A percentile compares a stretch with the other conserved stretches of the same genome.
Evolutionary conservation across 2,329 filamentous ascomycete genomes (phyloP).

Genomic region (Botrytis porri): DNA sequence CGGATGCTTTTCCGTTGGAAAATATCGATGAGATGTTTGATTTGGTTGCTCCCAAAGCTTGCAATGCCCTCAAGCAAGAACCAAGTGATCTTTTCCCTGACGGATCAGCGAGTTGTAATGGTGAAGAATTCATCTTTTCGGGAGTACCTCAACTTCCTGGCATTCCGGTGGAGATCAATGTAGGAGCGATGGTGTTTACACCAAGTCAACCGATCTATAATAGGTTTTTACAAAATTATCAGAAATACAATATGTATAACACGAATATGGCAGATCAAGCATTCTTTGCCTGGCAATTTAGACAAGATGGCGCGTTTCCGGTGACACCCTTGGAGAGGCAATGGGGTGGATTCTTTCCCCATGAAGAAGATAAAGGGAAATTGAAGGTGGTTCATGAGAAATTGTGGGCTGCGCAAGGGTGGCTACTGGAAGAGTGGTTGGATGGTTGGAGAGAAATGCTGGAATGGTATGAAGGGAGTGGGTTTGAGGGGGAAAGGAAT

Average conservation of each 20-base stretch:
- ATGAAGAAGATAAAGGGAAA: slow-evolving; percentile 7
- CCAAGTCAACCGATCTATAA: neutral
- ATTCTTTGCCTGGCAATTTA: slow-evolving; percentile 18
- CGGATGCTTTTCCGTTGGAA: slow-evolving; percentile 24
- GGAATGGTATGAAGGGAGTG: slow-evolving; percentile 4
- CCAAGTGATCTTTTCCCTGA: neutral
- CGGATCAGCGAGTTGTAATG: neutral
- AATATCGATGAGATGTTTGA: slow-evolving; percentile 26
- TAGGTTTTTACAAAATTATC: slow-evolving; percentile 10
- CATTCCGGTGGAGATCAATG: slow-evolving; percentile 4
- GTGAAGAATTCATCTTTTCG: slow-evolving; percentile 5
- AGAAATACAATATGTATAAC: slow-evolving; percentile 1
- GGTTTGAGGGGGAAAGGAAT: slow-evolving; percentile 10
- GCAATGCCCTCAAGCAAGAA: slow-evolving; percentile 2
- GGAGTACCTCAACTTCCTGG: neutral
- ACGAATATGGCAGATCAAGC: slow-evolving; percentile 20
- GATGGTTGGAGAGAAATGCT: slow-evolving; percentile 12
- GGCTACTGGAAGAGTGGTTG: slow-evolving; percentile 15
- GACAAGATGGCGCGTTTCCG: slow-evolving; percentile 12
- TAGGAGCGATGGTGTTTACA: slow-evolving; percentile 16
- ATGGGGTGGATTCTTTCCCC: slow-evolving; percentile 17
- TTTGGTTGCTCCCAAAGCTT: slow-evolving; percentile 10
- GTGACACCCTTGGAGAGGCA: slow-evolving; percentile 4
- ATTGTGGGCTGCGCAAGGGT: slow-evolving; percentile 10
- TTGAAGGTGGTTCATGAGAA: slow-evolving; percentile 20